A percentile compares a stretch with the other conserved stretches of the same genome.
These are phyloP conservation scores for Cyberlindnera nakhonratchasimensis DNA, from an alignment of 805 yeast genomes.

Conservation along the genomic window DNA sequence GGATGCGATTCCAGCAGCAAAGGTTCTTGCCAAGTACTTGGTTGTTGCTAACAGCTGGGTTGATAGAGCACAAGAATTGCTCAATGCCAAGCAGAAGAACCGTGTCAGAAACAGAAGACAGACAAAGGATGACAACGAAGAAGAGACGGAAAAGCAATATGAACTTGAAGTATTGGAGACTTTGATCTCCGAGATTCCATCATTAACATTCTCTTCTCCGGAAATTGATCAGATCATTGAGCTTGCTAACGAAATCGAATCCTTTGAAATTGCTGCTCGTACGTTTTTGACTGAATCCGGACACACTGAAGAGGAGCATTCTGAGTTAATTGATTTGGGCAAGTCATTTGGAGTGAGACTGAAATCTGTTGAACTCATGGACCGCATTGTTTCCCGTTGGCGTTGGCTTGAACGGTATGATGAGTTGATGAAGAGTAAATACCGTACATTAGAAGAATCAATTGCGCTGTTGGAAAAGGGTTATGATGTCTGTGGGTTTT, in stretches of 20 bases:
- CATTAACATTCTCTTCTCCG: conserved; percentile 46
- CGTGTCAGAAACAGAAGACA: conserved; percentile 29
- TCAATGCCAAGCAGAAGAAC: conserved; percentile 41
- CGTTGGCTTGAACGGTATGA: conserved; percentile 37
- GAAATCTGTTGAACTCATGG: conserved; percentile 42
- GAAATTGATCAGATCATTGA: conserved; percentile 61
- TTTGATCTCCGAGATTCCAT: conserved; percentile 45
- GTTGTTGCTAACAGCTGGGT: conserved; percentile 47
- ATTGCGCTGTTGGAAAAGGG: conserved; percentile 27
- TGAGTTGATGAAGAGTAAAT: conserved; percentile 16
- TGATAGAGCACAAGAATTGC: conserved; percentile 49
- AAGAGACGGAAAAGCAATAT: conserved; percentile 8
- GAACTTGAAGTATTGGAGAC: conserved; percentile 19
- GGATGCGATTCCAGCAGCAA: conserved; percentile 37
- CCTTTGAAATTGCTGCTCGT: conserved; percentile 47
- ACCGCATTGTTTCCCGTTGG: conserved; percentile 35
- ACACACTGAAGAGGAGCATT: conserved; percentile 41
- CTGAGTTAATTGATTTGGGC: conserved; percentile 55
- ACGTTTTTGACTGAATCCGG: conserved; percentile 32
- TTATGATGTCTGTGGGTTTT: conserved; percentile 21
- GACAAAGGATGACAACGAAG: conserved; percentile 8
- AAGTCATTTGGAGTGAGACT: conserved; percentile 55
- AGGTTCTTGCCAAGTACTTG: conserved; percentile 39
- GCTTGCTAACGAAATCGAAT: conserved; percentile 47
- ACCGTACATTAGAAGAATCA: conserved; percentile 22